Base-by-base conservation (phyloP, 1,284 basidiomycete species). In the Marasmius fiardii region DNA sequence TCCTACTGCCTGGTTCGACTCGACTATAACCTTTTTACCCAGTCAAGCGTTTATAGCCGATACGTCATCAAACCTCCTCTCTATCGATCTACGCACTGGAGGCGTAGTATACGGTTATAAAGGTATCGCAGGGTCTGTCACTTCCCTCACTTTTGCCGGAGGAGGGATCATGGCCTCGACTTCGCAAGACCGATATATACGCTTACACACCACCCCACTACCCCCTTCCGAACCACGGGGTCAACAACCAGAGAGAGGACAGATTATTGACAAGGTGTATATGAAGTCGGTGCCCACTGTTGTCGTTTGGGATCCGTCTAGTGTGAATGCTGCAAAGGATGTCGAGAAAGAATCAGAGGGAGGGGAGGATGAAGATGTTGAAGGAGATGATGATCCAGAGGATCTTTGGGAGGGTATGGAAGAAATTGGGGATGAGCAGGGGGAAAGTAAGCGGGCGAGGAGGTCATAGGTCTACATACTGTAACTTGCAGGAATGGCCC, bases 41-140 rank as follows among this genome's bases (percentile, higher is more conserved):
- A 94, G 92, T 65, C 88, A 95, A 68, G 69, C 84, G 1, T 93
- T 93, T 65, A 77, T 90, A 47, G 78, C 88, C 5, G 93, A 95
- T 68, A 77, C 80, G 55, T 85, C 85, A 4, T 83, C 79, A 43
- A 83, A 84, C 63, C 67, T 95, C 1, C 86, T 80, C 52, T 79
- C 89, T 0, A 57, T 95, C 4, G 93, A 95, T 67, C 62, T 88
- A 39, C 81, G 93, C 14, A 92, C 81, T 45, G 93, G 93, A 0
- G 74, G 78, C 47, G 71, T 87, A 8, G 68, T 83, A 4, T 93
- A 91, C 67, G 78, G 83, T 1, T 92, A 93, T 64, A 86, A 84
- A 76, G 86, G 89, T 85, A 69, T 92, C 52, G 76, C 90, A 2
- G 89, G 87, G 18, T 77, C 88, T 28, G 74, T 89, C 20, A 78